phyloP scores from a whole-genome alignment of 2,329 filamentous ascomycete genomes.

The Calonectria hongkongensis region DNA sequence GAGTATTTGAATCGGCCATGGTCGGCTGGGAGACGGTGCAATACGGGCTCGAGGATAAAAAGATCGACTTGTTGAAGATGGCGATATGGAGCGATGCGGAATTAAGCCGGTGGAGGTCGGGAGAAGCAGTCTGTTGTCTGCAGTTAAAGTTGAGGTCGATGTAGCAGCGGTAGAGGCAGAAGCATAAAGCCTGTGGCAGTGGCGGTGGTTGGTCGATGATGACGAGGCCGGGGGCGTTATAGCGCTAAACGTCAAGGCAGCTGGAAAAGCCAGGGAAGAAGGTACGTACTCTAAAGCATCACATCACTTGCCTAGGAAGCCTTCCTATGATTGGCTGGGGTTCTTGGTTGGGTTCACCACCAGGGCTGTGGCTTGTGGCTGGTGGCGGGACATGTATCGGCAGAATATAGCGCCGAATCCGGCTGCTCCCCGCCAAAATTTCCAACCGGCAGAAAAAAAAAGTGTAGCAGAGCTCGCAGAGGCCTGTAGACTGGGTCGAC shows the following conservation, averaged over 20 bases:
- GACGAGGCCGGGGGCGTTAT: conserved; percentile 52
- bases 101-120: conserved; percentile 41
- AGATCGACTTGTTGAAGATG: conserved; percentile 27
- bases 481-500: conserved; percentile 28
- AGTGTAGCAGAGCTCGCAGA: conserved; percentile 48
- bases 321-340: conserved; percentile 35
- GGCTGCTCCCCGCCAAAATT: conserved; percentile 59
- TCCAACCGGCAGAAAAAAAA: conserved; percentile 58
- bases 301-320: conserved; percentile 26
- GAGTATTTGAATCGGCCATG: conserved; percentile 73
- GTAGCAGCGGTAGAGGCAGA: conserved; percentile 40
- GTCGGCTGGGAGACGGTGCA: conserved; percentile 44
- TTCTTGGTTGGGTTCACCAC: conserved; percentile 3
- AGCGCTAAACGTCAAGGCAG: conserved; percentile 41
- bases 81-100: conserved; percentile 27
- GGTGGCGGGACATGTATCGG: conserved; percentile 43
- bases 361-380: conserved; percentile 33
- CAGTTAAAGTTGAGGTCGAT: conserved; percentile 38
- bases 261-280: conserved; percentile 39
- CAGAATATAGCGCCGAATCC: conserved; percentile 41
- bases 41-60: conserved; percentile 11
- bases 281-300: conserved; percentile 36
- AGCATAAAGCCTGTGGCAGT: conserved; percentile 45
- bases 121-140: conserved; percentile 46
- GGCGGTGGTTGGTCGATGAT: conserved; percentile 54